Evolutionary conservation across 192 early-diverging fungal species (phyloP), one percentile per base, ranked within the genome.

Genomic region (Umbelopsis sp.): DNA sequence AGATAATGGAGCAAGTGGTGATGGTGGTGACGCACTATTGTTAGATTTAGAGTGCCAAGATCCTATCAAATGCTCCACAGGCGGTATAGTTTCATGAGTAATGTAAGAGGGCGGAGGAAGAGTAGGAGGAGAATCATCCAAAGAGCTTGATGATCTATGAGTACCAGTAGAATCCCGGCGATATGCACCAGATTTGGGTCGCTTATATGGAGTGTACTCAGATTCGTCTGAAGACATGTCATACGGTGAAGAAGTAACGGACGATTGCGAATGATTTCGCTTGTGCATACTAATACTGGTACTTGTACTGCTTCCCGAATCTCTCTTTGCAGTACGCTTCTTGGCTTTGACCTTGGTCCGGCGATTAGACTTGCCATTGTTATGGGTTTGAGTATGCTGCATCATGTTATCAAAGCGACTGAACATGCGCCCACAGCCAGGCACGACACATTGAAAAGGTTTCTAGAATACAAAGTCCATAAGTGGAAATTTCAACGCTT

Each of bases 381-480:
- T 82, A 69, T 90, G 89, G 66, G 86, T 90, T 48, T 88, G 87
- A 20, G 87, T 88, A 55, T 90, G 89, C 76, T 90, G 89, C 76
- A 90, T 87, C 89, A 90, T 90, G 68, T 90, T 90, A 71, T 90
- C 89, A 53, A 90, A 90, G 23, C 89, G 87, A 77, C 87, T 88
- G 50, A 90, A 90, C 74, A 85, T 82, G 46, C 87, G 80, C 50
- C 79, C 79, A 69, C 89, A 90, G 9, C 78, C 82, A 47, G 86
- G 82, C 16, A 87, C 81, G 10, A 90, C 81, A 47, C 89, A 90
- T 70, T 88, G 80, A 73, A 88, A 90, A 0, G 89, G 89, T 83
- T 90, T 84, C 79, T 90, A 78, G n/a, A n/a, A 70, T 12, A 37
- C 7, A 16, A 18, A 67, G 37, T 1, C 41, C 15, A 67, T 41